phyloP scores from a whole-genome alignment of 495 filamentous ascomycete genomes.

The Halenospora varia region DNA sequence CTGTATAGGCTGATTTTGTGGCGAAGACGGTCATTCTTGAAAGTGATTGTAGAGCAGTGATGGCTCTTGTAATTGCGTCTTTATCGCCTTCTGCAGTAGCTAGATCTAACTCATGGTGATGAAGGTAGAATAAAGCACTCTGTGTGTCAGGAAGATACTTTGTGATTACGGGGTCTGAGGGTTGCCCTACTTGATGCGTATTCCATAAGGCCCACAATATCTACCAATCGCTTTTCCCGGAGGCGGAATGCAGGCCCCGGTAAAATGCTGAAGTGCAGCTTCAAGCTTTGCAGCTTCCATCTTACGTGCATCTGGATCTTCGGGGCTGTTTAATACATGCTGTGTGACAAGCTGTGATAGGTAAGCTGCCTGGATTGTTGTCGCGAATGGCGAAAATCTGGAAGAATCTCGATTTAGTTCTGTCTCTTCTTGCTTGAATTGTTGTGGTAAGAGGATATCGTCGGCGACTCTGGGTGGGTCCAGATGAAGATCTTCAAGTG shows the following conservation, averaged over 20 bases:
- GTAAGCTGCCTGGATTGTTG: conserved; percentile 12
- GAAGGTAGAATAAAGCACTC: conserved; percentile 2
- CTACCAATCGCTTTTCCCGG: conserved; percentile 4
- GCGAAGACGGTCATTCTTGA: background rate
- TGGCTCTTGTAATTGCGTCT: background rate
- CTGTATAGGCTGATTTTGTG: background rate
- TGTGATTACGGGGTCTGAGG: background rate
- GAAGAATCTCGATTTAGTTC: conserved; percentile 1
- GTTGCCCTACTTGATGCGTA: conserved; percentile 4
- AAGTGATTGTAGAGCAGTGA: background rate
- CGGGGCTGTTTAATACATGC: conserved; percentile 1
- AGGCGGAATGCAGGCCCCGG: conserved; percentile 2
- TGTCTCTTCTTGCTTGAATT: background rate
- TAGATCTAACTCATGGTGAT: background rate
- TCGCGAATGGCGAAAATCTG: conserved; percentile 1
- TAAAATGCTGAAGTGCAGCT: conserved; percentile 7
- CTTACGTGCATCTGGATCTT: background rate
- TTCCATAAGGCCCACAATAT: conserved; percentile 16
- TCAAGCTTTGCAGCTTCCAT: conserved; percentile 6
- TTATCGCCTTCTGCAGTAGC: background rate
- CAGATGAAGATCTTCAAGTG: background rate
- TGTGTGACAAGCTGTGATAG: conserved; percentile 10
- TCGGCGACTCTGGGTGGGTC: background rate
- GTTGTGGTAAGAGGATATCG: conserved; percentile 4
- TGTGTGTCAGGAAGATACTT: background rate